Base-by-base conservation (phyloP, 768 basidiomycete genomes). In the Rhizopogon rudus region DNA sequence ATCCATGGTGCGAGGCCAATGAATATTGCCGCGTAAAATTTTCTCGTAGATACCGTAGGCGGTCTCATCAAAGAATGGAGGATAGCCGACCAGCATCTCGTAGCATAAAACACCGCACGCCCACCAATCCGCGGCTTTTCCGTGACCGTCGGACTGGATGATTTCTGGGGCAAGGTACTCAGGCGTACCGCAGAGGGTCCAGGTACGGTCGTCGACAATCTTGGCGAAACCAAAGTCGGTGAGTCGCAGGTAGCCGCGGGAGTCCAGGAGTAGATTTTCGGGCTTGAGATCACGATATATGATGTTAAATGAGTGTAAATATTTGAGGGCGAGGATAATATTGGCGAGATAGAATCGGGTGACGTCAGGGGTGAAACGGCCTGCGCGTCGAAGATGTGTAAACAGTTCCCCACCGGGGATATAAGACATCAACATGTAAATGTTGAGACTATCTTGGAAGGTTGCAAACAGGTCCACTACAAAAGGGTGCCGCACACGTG, bases 41-140 rank as follows among this genome's bases (percentile, higher is more conserved):
- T 95, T 96, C 75, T 99, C 96, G 70, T 98, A 98, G 72, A 98
- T 98, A 44, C 93, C 95, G 70, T 96, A 91, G 0, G 95, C 88
- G n/a, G 93, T 92, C 69, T 97, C 92, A 67, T 98, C 94, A 71
- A 93, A 98, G 79, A 98, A 99, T 20, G 97, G 97, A 28, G 96
- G 95, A 66, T 96, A 98, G 1, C 97, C 97, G 33, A 96, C 96
- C 43, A 99, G 83, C 94, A 98, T 98, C 70, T 99, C 97, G 69
- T 96, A 99, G 69, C 91, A 93, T 37, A 99, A 77, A 44, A 98
- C 91, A 17, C 97, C 97, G 64, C 94, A 88, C 8, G 97, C 96
- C 97, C 97, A 99, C 94, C 94, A 99, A 68, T 99, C 96, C 6
- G 94, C 95, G 8, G 95, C 94, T 70, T 97, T 96, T 10, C 94